Evolutionary conservation across 306 rosid species (phyloP).

Genomic region (Prunus mume): DNA sequence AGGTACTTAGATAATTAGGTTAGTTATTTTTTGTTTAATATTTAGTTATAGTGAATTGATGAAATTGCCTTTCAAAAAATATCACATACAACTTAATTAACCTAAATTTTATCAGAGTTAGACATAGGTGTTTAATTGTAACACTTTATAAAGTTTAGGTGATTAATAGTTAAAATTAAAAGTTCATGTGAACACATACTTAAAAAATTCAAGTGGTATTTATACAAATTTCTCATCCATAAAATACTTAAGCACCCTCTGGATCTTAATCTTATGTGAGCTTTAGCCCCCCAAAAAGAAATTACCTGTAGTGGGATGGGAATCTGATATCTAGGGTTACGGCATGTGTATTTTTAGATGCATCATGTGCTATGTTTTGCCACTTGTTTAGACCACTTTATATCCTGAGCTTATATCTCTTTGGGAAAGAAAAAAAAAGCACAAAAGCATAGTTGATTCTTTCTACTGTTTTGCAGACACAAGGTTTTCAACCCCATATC

Average conservation of each 20-base stretch:
- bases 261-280: background rate
- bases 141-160: too few relatives aligned
- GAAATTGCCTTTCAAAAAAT: too few relatives aligned
- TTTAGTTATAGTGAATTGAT: too few relatives aligned
- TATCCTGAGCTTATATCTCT: slow-evolving; percentile 27
- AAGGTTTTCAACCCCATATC: slow-evolving; percentile 26
- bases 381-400: slow-evolving; percentile 32
- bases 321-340: background rate
- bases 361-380: slow-evolving; percentile 28
- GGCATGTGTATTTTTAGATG: slow-evolving; percentile 19
- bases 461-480: slow-evolving; percentile 12
- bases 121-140: too few relatives aligned
- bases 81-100: too few relatives aligned
- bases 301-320: background rate
- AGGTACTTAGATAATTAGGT: too few relatives aligned
- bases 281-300: background rate
- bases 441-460: slow-evolving; percentile 37
- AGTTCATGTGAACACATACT: too few relatives aligned
- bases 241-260: background rate
- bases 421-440: slow-evolving; percentile 33
- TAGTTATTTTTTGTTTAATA: too few relatives aligned
- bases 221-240: background rate
- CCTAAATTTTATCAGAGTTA: too few relatives aligned
- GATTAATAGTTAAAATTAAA: too few relatives aligned
- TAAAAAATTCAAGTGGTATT: too few relatives aligned